Base-by-base conservation (phyloP, 2,329 filamentous ascomycete species). In the Ascocoryne sarcoides region DNA sequence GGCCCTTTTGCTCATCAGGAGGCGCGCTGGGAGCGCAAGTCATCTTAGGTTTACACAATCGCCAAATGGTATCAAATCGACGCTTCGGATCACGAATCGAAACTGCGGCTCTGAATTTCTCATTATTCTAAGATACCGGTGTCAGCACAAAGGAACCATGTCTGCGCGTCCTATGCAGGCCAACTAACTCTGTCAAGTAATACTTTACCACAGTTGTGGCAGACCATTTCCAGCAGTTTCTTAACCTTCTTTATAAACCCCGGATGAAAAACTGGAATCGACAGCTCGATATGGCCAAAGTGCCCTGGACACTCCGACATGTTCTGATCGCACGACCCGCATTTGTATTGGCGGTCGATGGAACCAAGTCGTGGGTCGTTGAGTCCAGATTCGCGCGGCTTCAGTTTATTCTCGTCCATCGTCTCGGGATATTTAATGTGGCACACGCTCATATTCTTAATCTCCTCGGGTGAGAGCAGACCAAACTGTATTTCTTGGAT, bases 401-500 rank as follows among this genome's bases (percentile, higher is more conserved):
- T 86, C 53, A 85, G 82, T 59, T 89, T 84, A 64, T 83, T 83
- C 65, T 98, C 92, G 61, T 98, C 92, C 92, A 98, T 95, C 19
- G 92, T 96, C 71, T 98, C 92, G n/a, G 92, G 89, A 62, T 95
- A 96, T 63, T 92, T 76, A 62, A 98, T 90, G 63, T 95, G 86
- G 55, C 82, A 84, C 49, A 96, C 90, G 66, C 89, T 95, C 87
- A 96, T 93, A 59, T 84, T 89, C 73, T 98, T 96, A 67, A 96
- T 95, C 71, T 98, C 93, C 64, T 98, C 92, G 18, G 92, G 92
- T 26, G 92, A 94, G 65, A 98, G 78, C 62, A 98, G 77, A 61
- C 92, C 92, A 62, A 98, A 98, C 73, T 98, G 93, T 58, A 98
- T 95, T 75, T 98, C 93, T 75, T 95, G 83, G 59, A 98, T 89